Percentiles rank a stretch among this genome's conserved stretches.
Evolutionary conservation across 129 eudicot genomes (phyloP).

Genomic region (Solidago caesia): DNA sequence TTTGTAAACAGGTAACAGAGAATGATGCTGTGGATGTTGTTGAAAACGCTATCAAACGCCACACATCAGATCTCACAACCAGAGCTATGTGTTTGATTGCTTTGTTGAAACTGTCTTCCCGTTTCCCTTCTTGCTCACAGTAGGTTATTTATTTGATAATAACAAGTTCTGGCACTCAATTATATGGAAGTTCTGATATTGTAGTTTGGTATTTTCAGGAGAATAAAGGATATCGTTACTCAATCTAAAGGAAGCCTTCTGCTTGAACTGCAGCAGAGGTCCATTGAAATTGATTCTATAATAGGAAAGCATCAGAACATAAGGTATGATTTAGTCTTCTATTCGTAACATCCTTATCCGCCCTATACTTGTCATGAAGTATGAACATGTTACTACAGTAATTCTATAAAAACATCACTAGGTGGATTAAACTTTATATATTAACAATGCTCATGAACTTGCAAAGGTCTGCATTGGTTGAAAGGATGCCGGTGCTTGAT

Average conservation of each 20-base stretch:
- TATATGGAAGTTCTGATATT: constrained; percentile 15
- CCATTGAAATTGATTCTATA: constrained; percentile 80
- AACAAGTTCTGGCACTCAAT: constrained; percentile 1
- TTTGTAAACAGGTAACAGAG: constrained; percentile 74
- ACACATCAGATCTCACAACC: constrained; percentile 75
- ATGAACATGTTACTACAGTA: not conserved
- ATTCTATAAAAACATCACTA: not conserved
- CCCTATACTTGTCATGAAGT: not conserved
- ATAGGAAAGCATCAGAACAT: constrained; percentile 86
- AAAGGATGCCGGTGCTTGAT: constrained; percentile 96
- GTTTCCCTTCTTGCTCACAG: constrained; percentile 89
- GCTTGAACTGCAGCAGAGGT: constrained; percentile 96
- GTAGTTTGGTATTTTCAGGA: constrained; percentile 43
- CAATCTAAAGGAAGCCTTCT: constrained; percentile 85
- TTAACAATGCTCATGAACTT: constrained; percentile 27
- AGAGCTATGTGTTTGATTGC: constrained; percentile 92
- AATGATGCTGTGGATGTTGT: constrained; percentile 88
- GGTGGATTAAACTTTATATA: constrained; percentile 1
- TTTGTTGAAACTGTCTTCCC: constrained; percentile 86
- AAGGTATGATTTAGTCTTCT: constrained; percentile 41
- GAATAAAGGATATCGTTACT: constrained; percentile 65
- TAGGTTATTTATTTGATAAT: constrained; percentile 38
- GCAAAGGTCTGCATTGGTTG: constrained; percentile 78
- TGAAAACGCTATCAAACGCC: constrained; percentile 65
- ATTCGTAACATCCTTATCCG: not conserved